Conservation (phyloP, 371 early-diverging fungal genomes). For the Apophysomyces elegans region DNA sequence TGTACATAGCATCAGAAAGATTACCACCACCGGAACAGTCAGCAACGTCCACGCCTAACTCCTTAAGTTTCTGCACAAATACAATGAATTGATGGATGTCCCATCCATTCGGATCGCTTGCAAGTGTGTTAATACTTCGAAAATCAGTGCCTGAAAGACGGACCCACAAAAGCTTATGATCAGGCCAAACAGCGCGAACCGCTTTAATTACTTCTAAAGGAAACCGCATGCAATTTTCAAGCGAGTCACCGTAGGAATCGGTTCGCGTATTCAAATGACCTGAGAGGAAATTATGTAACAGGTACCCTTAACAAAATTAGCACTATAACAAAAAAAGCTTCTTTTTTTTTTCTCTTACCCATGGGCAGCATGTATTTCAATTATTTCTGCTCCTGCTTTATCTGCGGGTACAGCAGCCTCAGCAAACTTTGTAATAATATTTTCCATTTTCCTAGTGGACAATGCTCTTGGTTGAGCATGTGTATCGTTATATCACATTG, state of each 20-base stretch:
- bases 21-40: conserved; percentile 73
- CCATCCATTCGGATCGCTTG: conserved; percentile 45
- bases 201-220: conserved; percentile 45
- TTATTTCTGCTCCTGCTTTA: conserved; percentile 81
- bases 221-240: conserved; percentile 59
- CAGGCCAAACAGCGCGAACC: conserved; percentile 61
- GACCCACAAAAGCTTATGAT: conserved; percentile 72
- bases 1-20: conserved; percentile 32
- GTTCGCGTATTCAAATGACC: conserved; percentile 71
- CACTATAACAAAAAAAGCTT: neutral
- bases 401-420: conserved; percentile 74
- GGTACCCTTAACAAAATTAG: conserved; percentile 62
- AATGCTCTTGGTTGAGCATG: conserved; percentile 65
- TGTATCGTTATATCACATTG: conserved; percentile 50
- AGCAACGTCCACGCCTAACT: conserved; percentile 72
- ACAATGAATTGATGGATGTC: conserved; percentile 64
- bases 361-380: conserved; percentile 86
- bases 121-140: conserved; percentile 29
- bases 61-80: conserved; percentile 54
- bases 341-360: conserved; percentile 24
- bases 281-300: conserved; percentile 80
- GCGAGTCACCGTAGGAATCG: conserved; percentile 63
- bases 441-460: conserved; percentile 65
- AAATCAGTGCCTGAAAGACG: conserved; percentile 70
- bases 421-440: conserved; percentile 63